Percentiles rank a stretch among this genome's conserved stretches.
Conservation (phyloP, 108 stramenopile species). For the Aureococcus anophagefferens region DNA sequence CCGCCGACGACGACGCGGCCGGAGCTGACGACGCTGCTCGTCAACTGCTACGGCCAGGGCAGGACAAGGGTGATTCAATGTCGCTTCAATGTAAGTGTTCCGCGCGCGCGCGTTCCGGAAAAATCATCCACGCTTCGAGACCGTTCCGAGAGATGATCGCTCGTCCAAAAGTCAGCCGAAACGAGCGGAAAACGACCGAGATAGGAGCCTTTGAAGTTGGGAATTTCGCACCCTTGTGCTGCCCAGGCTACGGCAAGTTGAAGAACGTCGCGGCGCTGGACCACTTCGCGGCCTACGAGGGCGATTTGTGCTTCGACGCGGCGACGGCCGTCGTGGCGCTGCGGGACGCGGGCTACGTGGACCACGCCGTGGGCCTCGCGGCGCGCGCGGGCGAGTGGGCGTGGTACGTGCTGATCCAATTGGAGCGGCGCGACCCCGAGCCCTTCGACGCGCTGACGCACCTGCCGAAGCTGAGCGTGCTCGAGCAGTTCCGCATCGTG, state of each 20-base stretch:
- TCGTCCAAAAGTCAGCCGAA: no score
- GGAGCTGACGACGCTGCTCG: slow-evolving; percentile 39
- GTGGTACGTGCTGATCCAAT: slow-evolving; percentile 27
- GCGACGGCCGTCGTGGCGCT: slow-evolving; percentile 24
- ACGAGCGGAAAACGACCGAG: no score
- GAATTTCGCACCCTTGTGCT: no score
- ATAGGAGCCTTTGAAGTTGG: no score
- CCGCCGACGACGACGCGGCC: slow-evolving; percentile 18
- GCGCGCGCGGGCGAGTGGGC: slow-evolving; percentile 16
- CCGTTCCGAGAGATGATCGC: no score
- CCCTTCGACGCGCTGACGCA: slow-evolving; percentile 25
- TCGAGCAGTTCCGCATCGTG: slow-evolving; percentile 6
- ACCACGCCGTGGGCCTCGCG: slow-evolving; percentile 33
- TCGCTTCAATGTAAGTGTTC: no score
- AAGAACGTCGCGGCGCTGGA: slow-evolving; percentile 35
- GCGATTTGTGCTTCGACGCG: slow-evolving; percentile 20
- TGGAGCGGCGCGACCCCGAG: slow-evolving; percentile 23
- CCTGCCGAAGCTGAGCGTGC: slow-evolving; percentile 11
- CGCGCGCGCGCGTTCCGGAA: no score
- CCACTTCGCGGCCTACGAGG: slow-evolving; percentile 11
- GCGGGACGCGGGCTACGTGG: slow-evolving; percentile 25
- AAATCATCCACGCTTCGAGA: no score
- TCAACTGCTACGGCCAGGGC: slow-evolving; percentile 49
- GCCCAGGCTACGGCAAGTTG: no score
- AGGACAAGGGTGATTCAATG: no score